phyloP scores from a whole-genome alignment of 208 protist genomes.

The Crithidia brevicula region DNA sequence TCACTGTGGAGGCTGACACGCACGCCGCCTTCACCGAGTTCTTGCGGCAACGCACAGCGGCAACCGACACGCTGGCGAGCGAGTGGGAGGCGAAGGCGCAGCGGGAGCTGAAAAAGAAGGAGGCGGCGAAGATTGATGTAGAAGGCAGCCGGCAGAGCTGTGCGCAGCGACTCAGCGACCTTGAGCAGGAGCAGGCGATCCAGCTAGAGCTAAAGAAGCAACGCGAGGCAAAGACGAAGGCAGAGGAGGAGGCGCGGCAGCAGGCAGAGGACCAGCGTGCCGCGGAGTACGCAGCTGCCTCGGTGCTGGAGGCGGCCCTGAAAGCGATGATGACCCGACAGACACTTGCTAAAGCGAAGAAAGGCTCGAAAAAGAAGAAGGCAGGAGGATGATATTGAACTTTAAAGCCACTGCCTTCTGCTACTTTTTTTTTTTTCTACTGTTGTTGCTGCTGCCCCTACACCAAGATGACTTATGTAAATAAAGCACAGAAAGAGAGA shows the following conservation, averaged over 20 bases:
- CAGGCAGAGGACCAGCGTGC: slow-evolving; percentile 42
- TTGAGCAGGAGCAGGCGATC: slow-evolving; percentile 50
- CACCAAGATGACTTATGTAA: slow-evolving; percentile 7
- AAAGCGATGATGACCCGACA: slow-evolving; percentile 83
- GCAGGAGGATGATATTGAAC: slow-evolving; percentile 26
- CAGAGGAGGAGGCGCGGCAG: slow-evolving; percentile 38
- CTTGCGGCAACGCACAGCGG: slow-evolving; percentile 66
- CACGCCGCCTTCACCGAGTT: slow-evolving; percentile 71
- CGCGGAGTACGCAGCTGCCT: slow-evolving; percentile 74
- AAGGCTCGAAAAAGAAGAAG: slow-evolving; percentile 78
- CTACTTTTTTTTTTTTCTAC: neutral
- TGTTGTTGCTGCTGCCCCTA: neutral
- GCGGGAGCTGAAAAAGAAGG: slow-evolving; percentile 74
- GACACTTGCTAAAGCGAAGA: slow-evolving; percentile 68
- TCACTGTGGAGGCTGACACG: slow-evolving; percentile 54
- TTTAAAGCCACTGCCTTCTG: too few relatives aligned
- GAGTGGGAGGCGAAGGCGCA: slow-evolving; percentile 86
- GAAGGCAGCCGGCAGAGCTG: slow-evolving; percentile 82
- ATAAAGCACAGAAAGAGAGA: neutral
- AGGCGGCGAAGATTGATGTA: slow-evolving; percentile 78
- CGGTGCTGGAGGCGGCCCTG: slow-evolving; percentile 80
- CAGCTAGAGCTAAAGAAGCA: slow-evolving; percentile 59
- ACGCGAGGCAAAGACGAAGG: slow-evolving; percentile 41
- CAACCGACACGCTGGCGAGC: slow-evolving; percentile 68
- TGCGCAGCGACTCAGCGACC: slow-evolving; percentile 71